Percentiles rank a stretch among this genome's conserved stretches.
Evolutionary conservation across 768 basidiomycete species (phyloP).

Genomic region (Lactarius vividus): DNA sequence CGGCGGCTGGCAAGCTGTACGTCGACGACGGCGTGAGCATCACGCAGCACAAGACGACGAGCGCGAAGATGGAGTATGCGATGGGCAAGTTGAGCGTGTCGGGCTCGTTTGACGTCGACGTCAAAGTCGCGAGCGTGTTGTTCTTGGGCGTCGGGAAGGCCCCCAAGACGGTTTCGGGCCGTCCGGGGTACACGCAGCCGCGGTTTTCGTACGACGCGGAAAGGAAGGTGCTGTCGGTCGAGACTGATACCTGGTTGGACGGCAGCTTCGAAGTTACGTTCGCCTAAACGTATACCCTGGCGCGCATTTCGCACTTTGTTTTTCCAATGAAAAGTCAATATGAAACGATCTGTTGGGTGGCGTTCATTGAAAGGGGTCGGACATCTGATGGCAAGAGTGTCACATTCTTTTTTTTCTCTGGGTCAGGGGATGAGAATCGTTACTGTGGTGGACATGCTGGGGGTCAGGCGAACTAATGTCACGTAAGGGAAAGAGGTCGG

Average conservation of each 20-base stretch:
- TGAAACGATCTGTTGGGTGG: not conserved
- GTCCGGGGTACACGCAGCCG: slow-evolving; percentile 22
- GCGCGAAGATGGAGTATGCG: slow-evolving; percentile 33
- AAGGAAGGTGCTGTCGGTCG: slow-evolving; percentile 46
- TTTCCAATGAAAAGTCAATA: not conserved
- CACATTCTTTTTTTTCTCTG: not conserved
- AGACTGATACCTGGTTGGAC: slow-evolving; percentile 39
- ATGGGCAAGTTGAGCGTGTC: slow-evolving; percentile 32
- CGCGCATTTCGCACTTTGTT: not conserved
- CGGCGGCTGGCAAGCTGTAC: slow-evolving; percentile 54
- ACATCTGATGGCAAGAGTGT: not conserved
- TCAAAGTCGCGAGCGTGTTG: slow-evolving; percentile 37
- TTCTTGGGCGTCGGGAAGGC: slow-evolving; percentile 34
- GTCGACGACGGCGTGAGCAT: slow-evolving; percentile 63
- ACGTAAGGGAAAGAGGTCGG: not conserved
- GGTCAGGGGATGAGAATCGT: not conserved
- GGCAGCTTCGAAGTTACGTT: slow-evolving; percentile 32
- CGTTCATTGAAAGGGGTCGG: not conserved
- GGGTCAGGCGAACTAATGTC: too few species aligned
- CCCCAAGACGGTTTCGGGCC: slow-evolving; percentile 30
- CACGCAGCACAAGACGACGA: slow-evolving; percentile 32
- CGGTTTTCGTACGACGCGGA: slow-evolving; percentile 38
- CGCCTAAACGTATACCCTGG: not conserved
- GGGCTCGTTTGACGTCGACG: slow-evolving; percentile 33
- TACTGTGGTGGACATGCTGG: too few species aligned